A percentile compares a stretch with the other conserved stretches of the same genome.
These are phyloP conservation scores for Hamigera avellanea DNA, from an alignment of 495 filamentous ascomycete species.

Conservation along the genomic window DNA sequence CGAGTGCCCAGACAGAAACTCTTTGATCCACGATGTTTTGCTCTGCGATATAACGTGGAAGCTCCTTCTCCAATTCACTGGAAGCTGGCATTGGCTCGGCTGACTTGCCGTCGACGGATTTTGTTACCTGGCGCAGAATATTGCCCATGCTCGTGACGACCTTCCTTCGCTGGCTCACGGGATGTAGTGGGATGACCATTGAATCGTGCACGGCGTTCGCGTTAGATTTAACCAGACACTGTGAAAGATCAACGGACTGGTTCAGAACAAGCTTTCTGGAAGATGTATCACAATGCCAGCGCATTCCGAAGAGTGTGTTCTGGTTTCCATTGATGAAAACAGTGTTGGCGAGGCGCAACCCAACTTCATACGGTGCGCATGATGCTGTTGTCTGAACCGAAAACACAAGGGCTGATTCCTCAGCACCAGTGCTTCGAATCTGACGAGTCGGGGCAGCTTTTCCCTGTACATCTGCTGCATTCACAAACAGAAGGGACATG, in stretches of 20 bases:
- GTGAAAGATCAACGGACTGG: conserved; percentile 20
- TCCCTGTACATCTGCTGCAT: conserved; percentile 15
- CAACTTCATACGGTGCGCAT: conserved; percentile 18
- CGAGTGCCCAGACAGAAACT: conserved; percentile 67
- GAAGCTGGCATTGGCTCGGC: conserved; percentile 52
- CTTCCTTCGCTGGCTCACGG: conserved; percentile 50
- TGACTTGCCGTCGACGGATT: conserved; percentile 31
- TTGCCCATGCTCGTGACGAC: conserved; percentile 68
- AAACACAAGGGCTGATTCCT: conserved; percentile 24
- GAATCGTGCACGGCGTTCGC: conserved; percentile 10
- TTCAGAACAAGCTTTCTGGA: conserved; percentile 14
- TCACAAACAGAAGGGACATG: conserved; percentile 21
- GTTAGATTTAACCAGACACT: conserved; percentile 13
- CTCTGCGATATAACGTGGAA: conserved; percentile 47
- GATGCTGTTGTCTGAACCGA: conserved; percentile 8
- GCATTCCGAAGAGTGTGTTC: conserved; percentile 47
- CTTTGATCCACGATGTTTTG: conserved; percentile 31
- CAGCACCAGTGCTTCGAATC: conserved; percentile 17
- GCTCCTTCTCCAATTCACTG: conserved; percentile 55
- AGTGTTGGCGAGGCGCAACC: conserved; percentile 17
- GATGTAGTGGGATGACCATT: conserved; percentile 42
- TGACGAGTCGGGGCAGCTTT: conserved; percentile 20
- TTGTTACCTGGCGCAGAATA: conserved; percentile 56
- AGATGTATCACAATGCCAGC: conserved; percentile 32
- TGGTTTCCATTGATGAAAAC: conserved; percentile 59